phyloP scores from a whole-genome alignment of 768 basidiomycete species.

The Lanmaoa pseudosensibilis region DNA sequence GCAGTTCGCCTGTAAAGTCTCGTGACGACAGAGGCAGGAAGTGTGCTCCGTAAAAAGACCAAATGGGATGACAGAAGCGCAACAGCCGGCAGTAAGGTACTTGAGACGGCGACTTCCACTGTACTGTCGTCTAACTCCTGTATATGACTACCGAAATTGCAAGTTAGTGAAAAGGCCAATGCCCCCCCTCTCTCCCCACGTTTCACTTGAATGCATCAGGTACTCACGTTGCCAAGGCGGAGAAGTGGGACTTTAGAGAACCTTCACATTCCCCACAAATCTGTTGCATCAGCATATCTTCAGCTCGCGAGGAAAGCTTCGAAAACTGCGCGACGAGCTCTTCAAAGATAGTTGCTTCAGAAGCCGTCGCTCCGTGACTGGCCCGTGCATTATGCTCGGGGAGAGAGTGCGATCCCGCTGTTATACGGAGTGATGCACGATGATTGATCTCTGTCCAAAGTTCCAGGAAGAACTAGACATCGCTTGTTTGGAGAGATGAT shows the following conservation, averaged over 20 bases:
- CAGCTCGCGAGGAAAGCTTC: constrained; percentile 63
- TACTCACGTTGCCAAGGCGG: constrained; percentile 46
- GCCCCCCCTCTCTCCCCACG: not conserved
- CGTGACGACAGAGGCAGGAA: constrained; percentile 59
- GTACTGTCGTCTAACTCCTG: constrained; percentile 10
- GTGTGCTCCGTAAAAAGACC: constrained; percentile 57
- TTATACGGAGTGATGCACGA: constrained; percentile 55
- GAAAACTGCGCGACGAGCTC: constrained; percentile 66
- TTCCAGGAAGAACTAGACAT: constrained; percentile 83
- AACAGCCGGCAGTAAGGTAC: constrained; percentile 73
- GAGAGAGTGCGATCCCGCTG: constrained; percentile 50
- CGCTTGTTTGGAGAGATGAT: constrained; percentile 1
- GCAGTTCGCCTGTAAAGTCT: constrained; percentile 75
- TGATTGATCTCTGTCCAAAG: constrained; percentile 79
- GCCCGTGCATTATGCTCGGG: constrained; percentile 40
- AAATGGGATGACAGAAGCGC: constrained; percentile 82
- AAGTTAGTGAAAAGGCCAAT: not conserved
- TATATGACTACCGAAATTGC: constrained; percentile 8
- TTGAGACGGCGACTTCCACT: constrained; percentile 52
- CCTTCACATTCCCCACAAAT: constrained; percentile 80
- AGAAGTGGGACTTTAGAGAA: constrained; percentile 71
- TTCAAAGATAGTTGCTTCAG: constrained; percentile 76
- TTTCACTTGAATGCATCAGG: not conserved
- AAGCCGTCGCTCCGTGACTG: constrained; percentile 31
- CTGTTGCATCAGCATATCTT: constrained; percentile 85